Conservation (phyloP, 768 basidiomycete genomes). For the Austroboletus festivus region DNA sequence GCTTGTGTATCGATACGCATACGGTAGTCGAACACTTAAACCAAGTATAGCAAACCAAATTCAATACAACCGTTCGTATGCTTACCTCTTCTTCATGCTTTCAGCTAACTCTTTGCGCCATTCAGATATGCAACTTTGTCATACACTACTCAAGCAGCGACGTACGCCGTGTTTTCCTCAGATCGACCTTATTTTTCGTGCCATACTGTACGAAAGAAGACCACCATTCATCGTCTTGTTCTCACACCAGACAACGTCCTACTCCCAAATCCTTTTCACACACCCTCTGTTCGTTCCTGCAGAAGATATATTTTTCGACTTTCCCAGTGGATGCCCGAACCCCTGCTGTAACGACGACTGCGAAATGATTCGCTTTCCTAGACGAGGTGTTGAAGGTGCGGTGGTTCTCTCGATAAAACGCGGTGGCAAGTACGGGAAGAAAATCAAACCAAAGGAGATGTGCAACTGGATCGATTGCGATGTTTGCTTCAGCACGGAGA, state of each 20-base stretch:
- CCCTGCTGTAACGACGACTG: slow-evolving; percentile 79
- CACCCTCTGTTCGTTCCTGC: slow-evolving; percentile 67
- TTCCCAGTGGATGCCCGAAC: slow-evolving; percentile 76
- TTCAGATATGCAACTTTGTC: slow-evolving; percentile 63
- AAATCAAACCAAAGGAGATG: slow-evolving; percentile 58
- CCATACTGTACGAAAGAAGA: slow-evolving; percentile 70
- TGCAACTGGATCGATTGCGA: slow-evolving; percentile 83
- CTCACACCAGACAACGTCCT: slow-evolving; percentile 77
- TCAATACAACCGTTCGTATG: slow-evolving; percentile 63
- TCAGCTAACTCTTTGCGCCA: slow-evolving; percentile 6
- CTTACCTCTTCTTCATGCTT: not conserved
- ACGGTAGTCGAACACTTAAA: slow-evolving; percentile 57
- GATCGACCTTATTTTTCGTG: slow-evolving; percentile 74
- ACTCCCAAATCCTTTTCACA: slow-evolving; percentile 80
- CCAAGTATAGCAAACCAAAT: slow-evolving; percentile 65
- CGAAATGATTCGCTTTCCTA: slow-evolving; percentile 78
- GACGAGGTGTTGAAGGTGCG: slow-evolving; percentile 59
- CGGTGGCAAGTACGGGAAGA: slow-evolving; percentile 48
- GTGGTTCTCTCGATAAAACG: slow-evolving; percentile 60
- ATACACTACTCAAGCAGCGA: slow-evolving; percentile 62
- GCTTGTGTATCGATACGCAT: slow-evolving; percentile 63
- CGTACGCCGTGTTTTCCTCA: slow-evolving; percentile 81
- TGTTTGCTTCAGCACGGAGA: slow-evolving; percentile 53
- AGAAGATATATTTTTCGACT: slow-evolving; percentile 70
- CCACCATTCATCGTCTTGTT: slow-evolving; percentile 77